Conservation (phyloP, 2,329 filamentous ascomycete genomes). For the Paraphaeosphaeria minitans region DNA sequence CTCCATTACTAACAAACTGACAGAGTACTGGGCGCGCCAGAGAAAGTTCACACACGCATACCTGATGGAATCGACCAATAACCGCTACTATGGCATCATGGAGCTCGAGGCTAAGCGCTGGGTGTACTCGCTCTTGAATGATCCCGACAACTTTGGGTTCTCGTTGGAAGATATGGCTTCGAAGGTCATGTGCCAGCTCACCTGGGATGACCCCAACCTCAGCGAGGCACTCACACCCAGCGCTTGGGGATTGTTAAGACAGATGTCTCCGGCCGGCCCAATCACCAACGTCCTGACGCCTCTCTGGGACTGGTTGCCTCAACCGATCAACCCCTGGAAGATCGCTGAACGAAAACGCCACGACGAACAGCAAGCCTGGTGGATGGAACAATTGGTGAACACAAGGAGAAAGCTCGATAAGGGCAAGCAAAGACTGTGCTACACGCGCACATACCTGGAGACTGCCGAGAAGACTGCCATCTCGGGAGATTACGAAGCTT, state of each 20-base stretch:
- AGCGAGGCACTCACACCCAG: slow-evolving; percentile 57
- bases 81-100: slow-evolving; percentile 55
- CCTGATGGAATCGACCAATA: slow-evolving; percentile 54
- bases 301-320: slow-evolving; percentile 57
- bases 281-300: slow-evolving; percentile 63
- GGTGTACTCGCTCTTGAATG: slow-evolving; percentile 55
- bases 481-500: slow-evolving; percentile 46
- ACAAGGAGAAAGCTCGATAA: slow-evolving; percentile 43
- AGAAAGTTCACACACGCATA: slow-evolving; percentile 59
- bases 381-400: slow-evolving; percentile 54
- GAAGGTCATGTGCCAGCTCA: slow-evolving; percentile 61
- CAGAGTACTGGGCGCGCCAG: slow-evolving; percentile 61
- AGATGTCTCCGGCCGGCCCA: slow-evolving; percentile 63
- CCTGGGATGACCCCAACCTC: slow-evolving; percentile 58
- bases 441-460: slow-evolving; percentile 41
- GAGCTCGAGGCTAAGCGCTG: slow-evolving; percentile 61
- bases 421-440: slow-evolving; percentile 40
- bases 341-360: slow-evolving; percentile 58
- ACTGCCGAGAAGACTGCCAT: slow-evolving; percentile 49
- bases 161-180: slow-evolving; percentile 62
- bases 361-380: slow-evolving; percentile 59
- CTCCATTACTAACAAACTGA: slow-evolving; percentile 17
- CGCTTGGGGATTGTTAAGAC: slow-evolving; percentile 62
- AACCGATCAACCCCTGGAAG: slow-evolving; percentile 60
- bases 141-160: slow-evolving; percentile 58